phyloP scores from a whole-genome alignment of 2,329 filamentous ascomycete species.

The Cadophora sp. region DNA sequence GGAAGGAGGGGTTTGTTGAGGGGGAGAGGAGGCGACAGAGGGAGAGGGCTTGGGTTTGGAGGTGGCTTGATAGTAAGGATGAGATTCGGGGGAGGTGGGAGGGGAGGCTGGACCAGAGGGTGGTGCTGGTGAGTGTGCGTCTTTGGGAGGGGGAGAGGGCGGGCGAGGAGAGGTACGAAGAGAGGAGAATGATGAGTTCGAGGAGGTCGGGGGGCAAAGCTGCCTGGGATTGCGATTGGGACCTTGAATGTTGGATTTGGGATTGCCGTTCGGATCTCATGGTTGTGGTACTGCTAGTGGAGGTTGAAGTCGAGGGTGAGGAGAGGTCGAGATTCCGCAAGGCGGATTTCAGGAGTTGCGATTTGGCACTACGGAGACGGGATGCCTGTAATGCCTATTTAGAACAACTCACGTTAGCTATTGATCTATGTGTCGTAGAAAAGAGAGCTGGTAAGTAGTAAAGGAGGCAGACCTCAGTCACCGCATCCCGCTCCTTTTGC shows the following conservation, averaged over 20 bases:
- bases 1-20: conserved; percentile 55
- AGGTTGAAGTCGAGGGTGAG: conserved; percentile 35
- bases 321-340: conserved; percentile 52
- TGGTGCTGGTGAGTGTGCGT: conserved; percentile 55
- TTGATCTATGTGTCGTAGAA: conserved; percentile 36
- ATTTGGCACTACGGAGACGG: conserved; percentile 56
- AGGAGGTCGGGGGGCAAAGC: conserved; percentile 53
- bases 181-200: conserved; percentile 62
- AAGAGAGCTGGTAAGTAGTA: background rate
- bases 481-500: conserved; percentile 56
- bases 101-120: conserved; percentile 57
- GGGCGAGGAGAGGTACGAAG: conserved; percentile 49
- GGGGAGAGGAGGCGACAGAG: conserved; percentile 57
- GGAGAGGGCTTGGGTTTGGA: conserved; percentile 57
- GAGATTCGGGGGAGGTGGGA: conserved; percentile 56
- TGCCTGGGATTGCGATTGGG: conserved; percentile 29
- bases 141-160: conserved; percentile 47
- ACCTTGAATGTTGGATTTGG: background rate
- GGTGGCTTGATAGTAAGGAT: conserved; percentile 54
- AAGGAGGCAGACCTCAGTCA: conserved; percentile 53
- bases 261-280: conserved; percentile 26
- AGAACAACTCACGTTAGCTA: background rate
- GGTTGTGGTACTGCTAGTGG: conserved; percentile 33
- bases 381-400: conserved; percentile 55
- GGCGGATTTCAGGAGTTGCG: conserved; percentile 58